A percentile compares a stretch with the other conserved stretches of the same genome.
These are phyloP conservation scores for Solanum chilense DNA, from an alignment of 257 asterid species.

Conservation along the genomic window DNA sequence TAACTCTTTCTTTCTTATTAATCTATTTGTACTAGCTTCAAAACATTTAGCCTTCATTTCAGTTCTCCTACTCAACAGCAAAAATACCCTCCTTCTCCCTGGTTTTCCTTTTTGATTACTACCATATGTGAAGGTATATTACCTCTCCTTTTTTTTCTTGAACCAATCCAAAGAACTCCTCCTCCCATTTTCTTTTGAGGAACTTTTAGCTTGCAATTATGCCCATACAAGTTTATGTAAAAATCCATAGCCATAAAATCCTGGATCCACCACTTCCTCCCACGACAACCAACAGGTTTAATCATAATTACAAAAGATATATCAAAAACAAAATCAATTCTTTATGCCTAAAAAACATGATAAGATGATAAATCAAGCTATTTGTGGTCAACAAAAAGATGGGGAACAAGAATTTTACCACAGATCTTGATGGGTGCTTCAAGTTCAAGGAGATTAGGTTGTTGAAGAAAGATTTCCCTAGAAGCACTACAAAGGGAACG, in stretches of 20 bases:
- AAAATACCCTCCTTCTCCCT: not conserved
- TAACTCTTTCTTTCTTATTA: not conserved
- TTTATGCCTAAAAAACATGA: not conserved
- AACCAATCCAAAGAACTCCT: not conserved
- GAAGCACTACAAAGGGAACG: slow-evolving; percentile 67
- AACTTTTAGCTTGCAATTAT: not conserved
- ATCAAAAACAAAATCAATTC: not conserved
- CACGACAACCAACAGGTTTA: not conserved
- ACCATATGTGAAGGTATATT: not conserved
- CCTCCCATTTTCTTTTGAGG: not conserved
- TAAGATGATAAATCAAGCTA: not conserved
- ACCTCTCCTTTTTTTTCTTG: not conserved
- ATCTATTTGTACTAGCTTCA: not conserved
- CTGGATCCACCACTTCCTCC: not conserved
- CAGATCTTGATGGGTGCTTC: slow-evolving; percentile 99
- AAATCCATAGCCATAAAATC: not conserved
- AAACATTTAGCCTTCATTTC: not conserved
- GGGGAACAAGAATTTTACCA: slow-evolving; percentile 26
- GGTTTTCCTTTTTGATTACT: not conserved
- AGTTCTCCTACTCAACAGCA: not conserved
- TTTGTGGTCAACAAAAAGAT: not conserved
- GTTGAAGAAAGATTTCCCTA: slow-evolving; percentile 76
- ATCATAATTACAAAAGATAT: not conserved
- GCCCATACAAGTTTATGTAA: not conserved
- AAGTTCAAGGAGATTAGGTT: slow-evolving; percentile 91